phyloP scores from a whole-genome alignment of 331 rosid species.

The Rhamnella rubrinervis region DNA sequence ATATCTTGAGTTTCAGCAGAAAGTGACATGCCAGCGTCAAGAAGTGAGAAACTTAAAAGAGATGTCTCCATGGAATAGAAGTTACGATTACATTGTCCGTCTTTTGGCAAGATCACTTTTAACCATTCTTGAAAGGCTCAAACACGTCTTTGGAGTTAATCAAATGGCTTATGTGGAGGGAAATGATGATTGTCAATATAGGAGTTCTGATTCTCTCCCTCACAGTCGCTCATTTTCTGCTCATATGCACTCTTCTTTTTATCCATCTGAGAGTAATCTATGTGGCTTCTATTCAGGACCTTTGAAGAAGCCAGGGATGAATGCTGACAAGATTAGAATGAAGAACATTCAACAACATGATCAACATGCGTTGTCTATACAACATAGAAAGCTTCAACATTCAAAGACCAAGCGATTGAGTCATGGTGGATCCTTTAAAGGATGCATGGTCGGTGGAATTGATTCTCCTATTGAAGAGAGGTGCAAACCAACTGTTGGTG shows the following conservation, averaged over 20 bases:
- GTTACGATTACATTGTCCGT: slow-evolving; percentile 64
- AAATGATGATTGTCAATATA: slow-evolving; percentile 24
- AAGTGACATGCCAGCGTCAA: slow-evolving; percentile 62
- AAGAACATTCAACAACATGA: slow-evolving; percentile 35
- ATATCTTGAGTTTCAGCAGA: slow-evolving; percentile 66
- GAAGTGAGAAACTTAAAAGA: slow-evolving; percentile 67
- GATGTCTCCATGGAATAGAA: slow-evolving; percentile 79
- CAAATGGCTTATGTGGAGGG: slow-evolving; percentile 33
- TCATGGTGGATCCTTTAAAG: slow-evolving; percentile 53
- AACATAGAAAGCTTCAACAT: slow-evolving; percentile 32
- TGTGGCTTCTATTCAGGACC: slow-evolving; percentile 42
- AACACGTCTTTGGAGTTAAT: slow-evolving; percentile 48
- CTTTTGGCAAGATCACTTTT: slow-evolving; percentile 74
- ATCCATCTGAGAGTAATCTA: slow-evolving; percentile 48
- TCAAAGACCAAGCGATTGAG: slow-evolving; percentile 41
- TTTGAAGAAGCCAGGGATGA: slow-evolving; percentile 27
- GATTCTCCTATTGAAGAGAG: slow-evolving; percentile 47
- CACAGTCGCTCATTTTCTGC: slow-evolving; percentile 68
- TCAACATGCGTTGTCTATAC: slow-evolving; percentile 23
- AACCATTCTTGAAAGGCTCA: slow-evolving; percentile 71
- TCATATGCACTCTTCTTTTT: slow-evolving; percentile 39
- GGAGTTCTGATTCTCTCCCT: slow-evolving; percentile 36
- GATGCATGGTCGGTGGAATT: slow-evolving; percentile 49
- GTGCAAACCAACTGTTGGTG: slow-evolving; percentile 48
- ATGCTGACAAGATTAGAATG: slow-evolving; percentile 30